Base-by-base conservation (phyloP, 495 filamentous ascomycete species). In the Entonaema liquescens region DNA sequence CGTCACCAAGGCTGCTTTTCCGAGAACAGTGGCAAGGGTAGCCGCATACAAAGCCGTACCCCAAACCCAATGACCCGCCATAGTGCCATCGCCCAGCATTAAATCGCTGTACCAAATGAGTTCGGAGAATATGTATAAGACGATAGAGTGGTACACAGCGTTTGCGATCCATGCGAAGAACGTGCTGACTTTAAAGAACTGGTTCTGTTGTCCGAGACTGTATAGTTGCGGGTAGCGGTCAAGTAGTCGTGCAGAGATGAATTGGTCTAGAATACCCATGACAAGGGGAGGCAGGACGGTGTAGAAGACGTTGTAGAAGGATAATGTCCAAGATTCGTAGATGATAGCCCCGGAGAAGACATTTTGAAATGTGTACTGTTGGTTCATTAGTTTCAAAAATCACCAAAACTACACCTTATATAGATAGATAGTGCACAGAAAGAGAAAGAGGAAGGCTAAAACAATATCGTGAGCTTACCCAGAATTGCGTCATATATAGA, bases 261-360 rank as follows among this genome's bases (percentile, higher is more conserved):
- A 98, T 77, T 99, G 96, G 76, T 99, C 96, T 68, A 97, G 95
- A 70, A 98, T 97, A 71, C 96, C 96, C 80, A 99, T 92, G 26
- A 91, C 95, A 49, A 99, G 90, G 1, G 96, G 96, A 40, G 96
- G 96, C 33, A 98, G 81, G 47, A 96, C 91, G 8, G 96, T 98
- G 82, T 97, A 99, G 79, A 99, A 91, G 79, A 99, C 93, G 83
- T 99, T 99, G 86, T 98, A 99, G 84, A 97, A 97, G 13, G 96
- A 97, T 13, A 99, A 84, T 1, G 94, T 98, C 96, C 96, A 99
- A 13, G 95, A 98, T 82, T 99, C 96, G 88, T 94, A 98, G 78
- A 99, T 99, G 72, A 98, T 93, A 78, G 97, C 89, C 70, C 95
- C 96, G 1, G 95, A 98, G 80, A 98, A 99, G 67, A 90, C 92